Conservation (phyloP, 352 stramenopile genomes). For the Phytophthora nicotianae region DNA sequence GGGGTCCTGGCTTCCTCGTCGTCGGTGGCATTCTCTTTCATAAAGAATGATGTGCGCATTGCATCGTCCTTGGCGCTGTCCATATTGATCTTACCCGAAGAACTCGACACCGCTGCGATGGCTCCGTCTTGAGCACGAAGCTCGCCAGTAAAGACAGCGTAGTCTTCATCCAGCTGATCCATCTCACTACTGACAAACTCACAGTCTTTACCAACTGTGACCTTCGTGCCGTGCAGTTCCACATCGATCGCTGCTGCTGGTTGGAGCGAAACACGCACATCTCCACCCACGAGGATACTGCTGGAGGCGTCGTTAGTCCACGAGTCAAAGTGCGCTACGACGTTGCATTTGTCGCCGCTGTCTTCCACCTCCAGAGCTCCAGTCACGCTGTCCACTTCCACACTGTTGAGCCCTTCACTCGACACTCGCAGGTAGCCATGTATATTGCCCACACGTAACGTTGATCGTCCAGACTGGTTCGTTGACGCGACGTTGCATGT, state of each 20-base stretch:
- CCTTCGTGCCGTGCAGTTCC: constrained; percentile 65
- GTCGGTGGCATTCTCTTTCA: constrained; percentile 29
- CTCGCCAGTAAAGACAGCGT: constrained; percentile 67
- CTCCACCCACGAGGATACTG: constrained; percentile 69
- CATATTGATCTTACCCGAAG: constrained; percentile 80
- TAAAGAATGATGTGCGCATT: constrained; percentile 85
- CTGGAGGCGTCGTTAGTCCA: constrained; percentile 52
- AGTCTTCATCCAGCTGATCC: constrained; percentile 80
- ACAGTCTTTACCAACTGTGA: constrained; percentile 48
- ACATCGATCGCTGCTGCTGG: constrained; percentile 59
- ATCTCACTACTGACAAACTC: constrained; percentile 54
- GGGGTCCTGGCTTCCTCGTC: constrained; percentile 20
- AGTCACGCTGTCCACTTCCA: constrained; percentile 71
- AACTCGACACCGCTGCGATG: constrained; percentile 4
- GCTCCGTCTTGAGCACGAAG: constrained; percentile 33
- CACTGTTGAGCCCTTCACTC: constrained; percentile 47
- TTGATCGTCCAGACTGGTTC: constrained; percentile 26
- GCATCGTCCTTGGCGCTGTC: constrained; percentile 66
- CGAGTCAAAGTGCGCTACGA: constrained; percentile 76
- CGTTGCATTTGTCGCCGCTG: constrained; percentile 55
- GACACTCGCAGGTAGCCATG: constrained; percentile 72
- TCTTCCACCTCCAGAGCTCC: constrained; percentile 75
- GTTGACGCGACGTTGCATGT: constrained; percentile 52
- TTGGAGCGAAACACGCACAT: constrained; percentile 69
- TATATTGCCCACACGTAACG: constrained; percentile 62